phyloP scores from a whole-genome alignment of 768 basidiomycete species.

The Suillus lakei region DNA sequence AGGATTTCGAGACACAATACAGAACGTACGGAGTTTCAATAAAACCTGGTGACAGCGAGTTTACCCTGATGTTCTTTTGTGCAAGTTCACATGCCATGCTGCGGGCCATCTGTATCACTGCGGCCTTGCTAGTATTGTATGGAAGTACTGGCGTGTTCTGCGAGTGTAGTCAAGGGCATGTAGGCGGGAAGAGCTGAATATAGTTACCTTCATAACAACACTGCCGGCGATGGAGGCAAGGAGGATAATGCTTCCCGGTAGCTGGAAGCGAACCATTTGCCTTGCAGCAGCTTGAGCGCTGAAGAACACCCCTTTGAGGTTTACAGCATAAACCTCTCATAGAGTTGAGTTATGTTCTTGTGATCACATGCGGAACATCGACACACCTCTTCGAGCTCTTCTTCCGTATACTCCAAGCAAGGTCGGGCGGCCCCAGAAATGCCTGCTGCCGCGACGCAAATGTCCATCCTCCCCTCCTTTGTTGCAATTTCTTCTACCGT shows the following conservation, averaged over 20 bases:
- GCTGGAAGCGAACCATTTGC: slow-evolving; percentile 50
- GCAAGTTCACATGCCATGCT: slow-evolving; percentile 79
- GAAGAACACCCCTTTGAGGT: slow-evolving; percentile 58
- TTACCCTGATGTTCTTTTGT: slow-evolving; percentile 63
- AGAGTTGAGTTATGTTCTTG: not conserved
- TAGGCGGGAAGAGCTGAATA: not conserved
- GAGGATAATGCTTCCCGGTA: slow-evolving; percentile 53
- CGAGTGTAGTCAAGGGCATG: not conserved
- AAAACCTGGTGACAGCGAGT: slow-evolving; percentile 69
- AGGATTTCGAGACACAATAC: slow-evolving; percentile 5
- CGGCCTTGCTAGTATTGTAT: slow-evolving; percentile 72
- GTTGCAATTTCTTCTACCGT: slow-evolving; percentile 26
- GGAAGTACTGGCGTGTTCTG: slow-evolving; percentile 70
- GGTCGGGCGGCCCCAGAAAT: slow-evolving; percentile 36
- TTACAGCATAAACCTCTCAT: slow-evolving; percentile 58
- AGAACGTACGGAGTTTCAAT: slow-evolving; percentile 62
- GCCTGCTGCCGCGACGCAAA: slow-evolving; percentile 33
- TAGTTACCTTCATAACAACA: slow-evolving; percentile 39
- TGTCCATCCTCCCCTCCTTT: slow-evolving; percentile 32
- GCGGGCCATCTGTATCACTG: slow-evolving; percentile 73
- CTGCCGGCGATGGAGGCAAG: slow-evolving; percentile 57
- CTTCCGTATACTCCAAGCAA: slow-evolving; percentile 27
- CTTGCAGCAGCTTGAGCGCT: slow-evolving; percentile 57
- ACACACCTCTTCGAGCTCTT: slow-evolving; percentile 33
- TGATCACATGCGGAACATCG: not conserved